Evolutionary conservation across 2,329 filamentous ascomycete genomes (phyloP).

Genomic region (Cyclaneusma minus): DNA sequence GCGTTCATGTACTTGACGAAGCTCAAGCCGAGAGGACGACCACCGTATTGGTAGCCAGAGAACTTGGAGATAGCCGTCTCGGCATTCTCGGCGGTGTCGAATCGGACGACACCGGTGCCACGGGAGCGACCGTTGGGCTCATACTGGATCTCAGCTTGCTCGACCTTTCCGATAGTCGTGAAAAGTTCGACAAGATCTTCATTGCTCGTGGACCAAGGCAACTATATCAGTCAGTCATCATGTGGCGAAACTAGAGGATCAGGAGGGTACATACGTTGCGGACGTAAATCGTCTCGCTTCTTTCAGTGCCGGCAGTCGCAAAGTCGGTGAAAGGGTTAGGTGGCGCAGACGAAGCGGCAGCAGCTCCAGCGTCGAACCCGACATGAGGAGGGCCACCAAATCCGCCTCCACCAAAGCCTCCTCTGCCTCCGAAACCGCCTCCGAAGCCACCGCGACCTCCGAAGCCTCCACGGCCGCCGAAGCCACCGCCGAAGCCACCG

Average conservation of each 20-base stretch:
- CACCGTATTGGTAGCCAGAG: constrained; percentile 93
- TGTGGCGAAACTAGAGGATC: neutral
- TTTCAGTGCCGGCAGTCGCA: constrained; percentile 74
- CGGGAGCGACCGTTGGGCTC: constrained; percentile 91
- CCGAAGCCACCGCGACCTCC: constrained; percentile 43
- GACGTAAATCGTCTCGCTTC: constrained; percentile 76
- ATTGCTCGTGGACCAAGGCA: constrained; percentile 98
- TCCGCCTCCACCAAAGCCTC: constrained; percentile 30
- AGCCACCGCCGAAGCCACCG: constrained; percentile 33
- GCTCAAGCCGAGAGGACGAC: constrained; percentile 79
- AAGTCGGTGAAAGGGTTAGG: constrained; percentile 92
- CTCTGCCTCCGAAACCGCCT: constrained; percentile 28
- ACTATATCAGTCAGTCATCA: constrained; percentile 33
- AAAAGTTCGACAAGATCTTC: constrained; percentile 94
- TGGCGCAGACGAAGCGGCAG: constrained; percentile 33
- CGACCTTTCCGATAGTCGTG: constrained; percentile 93
- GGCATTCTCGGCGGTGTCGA: constrained; percentile 68
- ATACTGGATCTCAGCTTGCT: constrained; percentile 98
- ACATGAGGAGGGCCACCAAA: constrained; percentile 22
- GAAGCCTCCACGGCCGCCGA: constrained; percentile 40
- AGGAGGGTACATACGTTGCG: constrained; percentile 62
- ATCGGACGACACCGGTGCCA: constrained; percentile 91
- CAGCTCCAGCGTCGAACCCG: constrained; percentile 9
- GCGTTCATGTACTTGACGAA: constrained; percentile 85
- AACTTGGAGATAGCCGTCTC: constrained; percentile 95